Evolutionary conservation across 148 eudicot genomes (phyloP).

Genomic region (Vaccinium corymbosum): DNA sequence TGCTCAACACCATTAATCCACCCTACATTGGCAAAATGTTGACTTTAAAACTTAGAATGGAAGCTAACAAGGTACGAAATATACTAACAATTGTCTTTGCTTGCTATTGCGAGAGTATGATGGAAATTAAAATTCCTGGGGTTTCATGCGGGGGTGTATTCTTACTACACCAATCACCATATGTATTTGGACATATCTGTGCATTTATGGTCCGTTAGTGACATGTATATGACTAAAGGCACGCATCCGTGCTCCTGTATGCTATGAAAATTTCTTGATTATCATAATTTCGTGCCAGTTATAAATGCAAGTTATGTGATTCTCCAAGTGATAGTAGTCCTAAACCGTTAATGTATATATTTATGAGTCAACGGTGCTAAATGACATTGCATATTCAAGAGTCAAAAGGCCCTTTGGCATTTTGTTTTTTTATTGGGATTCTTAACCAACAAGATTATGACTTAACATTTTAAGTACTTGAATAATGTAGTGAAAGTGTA

Average conservation of each 20-base stretch:
- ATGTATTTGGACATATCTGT: not conserved
- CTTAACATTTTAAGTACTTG: not conserved
- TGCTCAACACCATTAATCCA: not conserved
- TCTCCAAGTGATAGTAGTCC: not conserved
- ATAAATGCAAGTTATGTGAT: not conserved
- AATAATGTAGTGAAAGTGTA: not conserved
- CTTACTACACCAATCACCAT: not conserved
- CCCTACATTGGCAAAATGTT: not conserved
- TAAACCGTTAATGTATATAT: not conserved
- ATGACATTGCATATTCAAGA: constrained; percentile 3
- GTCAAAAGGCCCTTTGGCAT: not conserved
- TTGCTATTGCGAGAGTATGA: not conserved
- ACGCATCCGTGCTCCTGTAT: not conserved
- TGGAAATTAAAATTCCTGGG: not conserved
- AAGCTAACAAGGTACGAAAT: not conserved
- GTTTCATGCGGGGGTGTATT: not conserved
- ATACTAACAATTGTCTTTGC: not conserved
- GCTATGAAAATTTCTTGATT: not conserved
- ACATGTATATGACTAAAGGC: not conserved
- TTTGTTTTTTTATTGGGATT: not conserved
- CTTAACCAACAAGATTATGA: not conserved
- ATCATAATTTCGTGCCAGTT: not conserved
- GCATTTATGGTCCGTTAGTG: not conserved
- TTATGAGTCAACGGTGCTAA: not conserved
- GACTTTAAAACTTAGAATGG: not conserved